These are phyloP conservation scores for Arctium lappa DNA, from an alignment of 129 eudicot species.

Conservation along the genomic window DNA sequence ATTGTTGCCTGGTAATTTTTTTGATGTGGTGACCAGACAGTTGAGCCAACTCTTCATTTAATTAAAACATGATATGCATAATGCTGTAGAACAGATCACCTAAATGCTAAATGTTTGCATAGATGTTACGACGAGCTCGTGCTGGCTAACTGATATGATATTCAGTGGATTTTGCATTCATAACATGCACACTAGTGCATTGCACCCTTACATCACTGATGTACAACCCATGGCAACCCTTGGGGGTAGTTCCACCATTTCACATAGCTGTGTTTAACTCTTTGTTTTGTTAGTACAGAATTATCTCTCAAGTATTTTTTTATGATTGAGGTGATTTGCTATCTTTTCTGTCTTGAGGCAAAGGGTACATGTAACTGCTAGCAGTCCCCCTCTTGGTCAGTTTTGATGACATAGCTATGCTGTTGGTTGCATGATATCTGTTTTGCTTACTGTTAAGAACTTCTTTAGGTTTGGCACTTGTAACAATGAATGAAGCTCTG, in stretches of 20 bases:
- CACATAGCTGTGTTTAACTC: background rate
- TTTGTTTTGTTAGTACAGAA: background rate
- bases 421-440: background rate
- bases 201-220: background rate
- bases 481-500: constrained; percentile 81
- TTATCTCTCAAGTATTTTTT: background rate
- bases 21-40: background rate
- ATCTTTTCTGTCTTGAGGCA: background rate
- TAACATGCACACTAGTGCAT: constrained; percentile 5
- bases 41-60: background rate
- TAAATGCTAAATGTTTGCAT: background rate
- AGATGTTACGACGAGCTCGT: background rate
- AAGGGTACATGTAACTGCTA: background rate
- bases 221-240: background rate
- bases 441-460: constrained; percentile 12
- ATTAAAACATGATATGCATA: background rate
- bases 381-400: background rate
- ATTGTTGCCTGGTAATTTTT: background rate
- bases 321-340: background rate
- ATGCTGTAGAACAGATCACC: background rate
- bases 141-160: background rate
- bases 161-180: constrained; percentile 1
- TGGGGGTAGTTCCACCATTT: background rate
- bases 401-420: background rate
- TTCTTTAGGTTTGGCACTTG: constrained; percentile 74